Base-by-base conservation (phyloP, 208 protist genomes). In the Spongospora subterranea region DNA sequence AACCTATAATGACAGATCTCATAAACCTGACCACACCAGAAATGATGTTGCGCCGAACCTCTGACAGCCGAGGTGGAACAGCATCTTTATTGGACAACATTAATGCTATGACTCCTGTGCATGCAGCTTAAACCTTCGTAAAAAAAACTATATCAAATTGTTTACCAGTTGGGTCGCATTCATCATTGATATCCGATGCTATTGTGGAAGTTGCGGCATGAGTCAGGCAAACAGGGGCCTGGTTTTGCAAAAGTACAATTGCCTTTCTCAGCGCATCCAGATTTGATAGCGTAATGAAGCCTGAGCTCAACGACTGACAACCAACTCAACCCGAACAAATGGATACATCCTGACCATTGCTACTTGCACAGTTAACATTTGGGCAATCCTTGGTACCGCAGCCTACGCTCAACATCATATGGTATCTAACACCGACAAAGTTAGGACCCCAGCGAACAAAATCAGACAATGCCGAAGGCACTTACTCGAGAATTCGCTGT, bases 351-450 rank as follows among this genome's bases (percentile, higher is more conserved):
- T 82, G 6, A 35, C 71, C 71, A 39, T 6, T 20, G 40, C 40
- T 82, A n/a, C 71, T 82, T 6, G 71, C 71, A 82, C 71, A 82
- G 71, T 82, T 82, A 6, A n/a, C 17, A 43, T 82, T 82, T 43
- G 6, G n/a, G n/a, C 71, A 82, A 20, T 43, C 71, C n/a, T 35
- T 6, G 71, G 6, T 82, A 13, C 71, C 71, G 35, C 71, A 82
- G 71, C 71, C 71, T 6, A 43, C n/a, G 40, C 40, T 35, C 71
- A 82, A 43, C 17, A 82, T 82, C 17, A 45, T 35, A 43, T 82
- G 40, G n/a, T 82, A 82, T 82, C 71, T 82, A 43, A n/a, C 6
- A 29, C 13, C 50, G 24, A 29, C 24, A 6, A 60, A 60, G n/a
- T n/a, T n/a, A n/a, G n/a, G n/a, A n/a, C n/a, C 24, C 50, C 13